A percentile compares a stretch with the other conserved stretches of the same genome.
Conservation (phyloP, 257 asterid species). For the Solanum chmielewskii region DNA sequence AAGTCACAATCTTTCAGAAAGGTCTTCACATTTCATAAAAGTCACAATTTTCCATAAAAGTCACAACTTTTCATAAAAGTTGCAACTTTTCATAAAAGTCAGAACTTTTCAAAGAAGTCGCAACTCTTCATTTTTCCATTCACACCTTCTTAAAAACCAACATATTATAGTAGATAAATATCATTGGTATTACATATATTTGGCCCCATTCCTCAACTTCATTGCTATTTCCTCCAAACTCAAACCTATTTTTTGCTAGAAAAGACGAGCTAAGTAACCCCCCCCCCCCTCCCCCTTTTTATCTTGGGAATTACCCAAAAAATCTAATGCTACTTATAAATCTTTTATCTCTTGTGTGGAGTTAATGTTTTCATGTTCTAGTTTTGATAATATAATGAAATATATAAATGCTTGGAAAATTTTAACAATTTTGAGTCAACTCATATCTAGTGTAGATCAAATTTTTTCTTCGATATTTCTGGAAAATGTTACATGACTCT, state of each 20-base stretch:
- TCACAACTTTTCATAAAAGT: no score
- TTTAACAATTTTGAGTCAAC: background rate
- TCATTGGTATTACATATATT: no score
- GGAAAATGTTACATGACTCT: background rate
- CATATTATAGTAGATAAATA: background rate
- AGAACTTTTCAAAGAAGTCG: no score
- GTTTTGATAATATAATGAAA: background rate
- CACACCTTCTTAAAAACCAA: no score
- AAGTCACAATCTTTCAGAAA: no score
- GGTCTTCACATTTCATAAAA: no score
- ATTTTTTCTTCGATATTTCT: background rate
- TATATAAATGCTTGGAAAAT: background rate
- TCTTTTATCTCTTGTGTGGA: background rate
- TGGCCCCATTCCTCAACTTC: background rate
- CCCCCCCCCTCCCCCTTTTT: background rate
- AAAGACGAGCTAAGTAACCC: background rate
- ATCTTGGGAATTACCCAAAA: background rate
- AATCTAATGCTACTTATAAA: no score
- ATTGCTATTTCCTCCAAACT: background rate
- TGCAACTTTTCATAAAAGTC: no score
- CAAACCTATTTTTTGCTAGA: background rate
- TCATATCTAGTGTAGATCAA: background rate
- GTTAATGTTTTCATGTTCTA: background rate
- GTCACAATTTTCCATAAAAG: no score
- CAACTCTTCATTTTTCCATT: no score